Evolutionary conservation across 2,329 filamentous ascomycete species (phyloP).

Genomic region (Scolecobasidium constrictum): DNA sequence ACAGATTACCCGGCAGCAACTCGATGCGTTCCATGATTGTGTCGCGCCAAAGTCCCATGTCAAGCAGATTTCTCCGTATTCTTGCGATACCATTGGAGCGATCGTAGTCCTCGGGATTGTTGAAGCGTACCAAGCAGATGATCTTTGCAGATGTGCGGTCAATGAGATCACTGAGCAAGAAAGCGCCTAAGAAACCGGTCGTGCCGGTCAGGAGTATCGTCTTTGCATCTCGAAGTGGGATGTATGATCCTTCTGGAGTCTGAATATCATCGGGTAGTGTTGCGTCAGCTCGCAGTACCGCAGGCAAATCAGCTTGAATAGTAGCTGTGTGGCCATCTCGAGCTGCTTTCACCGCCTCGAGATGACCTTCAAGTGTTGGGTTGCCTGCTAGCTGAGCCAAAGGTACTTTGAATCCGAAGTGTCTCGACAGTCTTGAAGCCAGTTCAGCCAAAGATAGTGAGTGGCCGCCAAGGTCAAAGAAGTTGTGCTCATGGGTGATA

Average conservation of each 20-base stretch:
- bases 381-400: slow-evolving; percentile 60
- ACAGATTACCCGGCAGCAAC: slow-evolving; percentile 62
- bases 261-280: slow-evolving; percentile 60
- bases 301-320: slow-evolving; percentile 64
- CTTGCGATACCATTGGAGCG: slow-evolving; percentile 58
- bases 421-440: slow-evolving; percentile 56
- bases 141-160: slow-evolving; percentile 59
- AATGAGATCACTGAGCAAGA: slow-evolving; percentile 58
- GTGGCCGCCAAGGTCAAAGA: slow-evolving; percentile 74
- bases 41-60: slow-evolving; percentile 67
- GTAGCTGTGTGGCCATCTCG: slow-evolving; percentile 63
- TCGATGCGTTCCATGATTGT: slow-evolving; percentile 68
- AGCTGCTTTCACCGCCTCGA: slow-evolving; percentile 59
- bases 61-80: slow-evolving; percentile 65
- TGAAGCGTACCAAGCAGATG: slow-evolving; percentile 63
- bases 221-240: slow-evolving; percentile 52
- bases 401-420: slow-evolving; percentile 63
- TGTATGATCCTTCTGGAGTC: slow-evolving; percentile 41
- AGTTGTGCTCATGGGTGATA: slow-evolving; percentile 61
- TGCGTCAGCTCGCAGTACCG: slow-evolving; percentile 56
- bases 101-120: slow-evolving; percentile 54
- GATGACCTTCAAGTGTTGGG: slow-evolving; percentile 61
- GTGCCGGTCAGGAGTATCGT: slow-evolving; percentile 64
- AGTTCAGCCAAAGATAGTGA: slow-evolving; percentile 68
- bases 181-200: slow-evolving; percentile 67